phyloP scores from a whole-genome alignment of 495 filamentous ascomycete genomes.

The Sordaria brevicollis region DNA sequence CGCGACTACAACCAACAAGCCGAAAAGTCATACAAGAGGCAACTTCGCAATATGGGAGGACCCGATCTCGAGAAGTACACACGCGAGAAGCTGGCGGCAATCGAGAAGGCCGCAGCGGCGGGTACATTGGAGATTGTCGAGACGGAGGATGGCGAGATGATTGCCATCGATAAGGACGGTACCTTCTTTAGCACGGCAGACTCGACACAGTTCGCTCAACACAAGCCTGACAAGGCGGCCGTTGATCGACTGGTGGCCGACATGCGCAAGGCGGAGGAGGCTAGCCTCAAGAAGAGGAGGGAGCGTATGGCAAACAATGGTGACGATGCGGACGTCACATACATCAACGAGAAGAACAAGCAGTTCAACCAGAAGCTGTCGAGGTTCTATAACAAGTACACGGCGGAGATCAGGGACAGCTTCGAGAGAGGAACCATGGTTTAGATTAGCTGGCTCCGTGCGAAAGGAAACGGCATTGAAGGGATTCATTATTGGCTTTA shows the following conservation, averaged over 20 bases:
- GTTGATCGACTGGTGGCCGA: constrained; percentile 82
- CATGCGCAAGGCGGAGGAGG: constrained; percentile 79
- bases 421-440: constrained; percentile 95
- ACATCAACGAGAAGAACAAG: constrained; percentile 99
- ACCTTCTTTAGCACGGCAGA: constrained; percentile 83
- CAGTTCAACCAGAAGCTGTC: constrained; percentile 96
- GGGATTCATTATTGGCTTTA: constrained; percentile 4
- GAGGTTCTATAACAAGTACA: constrained; percentile 98
- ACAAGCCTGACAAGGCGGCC: constrained; percentile 81
- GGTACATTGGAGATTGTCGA: constrained; percentile 88
- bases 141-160: constrained; percentile 85
- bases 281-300: constrained; percentile 70
- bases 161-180: constrained; percentile 84
- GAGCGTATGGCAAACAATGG: constrained; percentile 65
- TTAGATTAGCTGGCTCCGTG: constrained; percentile 22
- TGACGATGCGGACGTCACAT: constrained; percentile 82
- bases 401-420: constrained; percentile 89
- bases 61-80: constrained; percentile 74
- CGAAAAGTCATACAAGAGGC: constrained; percentile 86
- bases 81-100: constrained; percentile 68
- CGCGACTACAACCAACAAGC: constrained; percentile 81
- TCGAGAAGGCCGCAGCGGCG: constrained; percentile 69
- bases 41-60: constrained; percentile 58
- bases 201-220: constrained; percentile 67
- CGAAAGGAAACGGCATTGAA: not conserved